These are phyloP conservation scores for Sporopachydermia quercuum DNA, from an alignment of 805 yeast genomes.

Conservation along the genomic window DNA sequence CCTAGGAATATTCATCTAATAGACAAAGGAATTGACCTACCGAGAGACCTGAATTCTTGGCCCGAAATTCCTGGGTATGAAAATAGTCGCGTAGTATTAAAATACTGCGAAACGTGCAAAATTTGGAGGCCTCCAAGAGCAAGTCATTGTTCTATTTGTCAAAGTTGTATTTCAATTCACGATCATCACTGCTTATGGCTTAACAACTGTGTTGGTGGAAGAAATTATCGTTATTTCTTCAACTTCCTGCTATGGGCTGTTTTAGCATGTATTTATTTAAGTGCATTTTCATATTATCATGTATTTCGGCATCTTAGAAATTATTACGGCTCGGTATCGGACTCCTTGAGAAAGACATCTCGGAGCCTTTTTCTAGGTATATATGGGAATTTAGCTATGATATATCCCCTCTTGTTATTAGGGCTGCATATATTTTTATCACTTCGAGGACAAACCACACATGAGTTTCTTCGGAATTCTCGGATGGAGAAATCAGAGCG, in stretches of 20 bases:
- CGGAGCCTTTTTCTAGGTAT: slow-evolving; percentile 38
- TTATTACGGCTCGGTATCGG: slow-evolving; percentile 9
- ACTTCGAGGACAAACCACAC: slow-evolving; percentile 47
- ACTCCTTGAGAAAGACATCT: slow-evolving; percentile 17
- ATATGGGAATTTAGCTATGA: slow-evolving; percentile 27
- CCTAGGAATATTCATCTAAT: slow-evolving; percentile 55
- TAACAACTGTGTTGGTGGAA: slow-evolving; percentile 62
- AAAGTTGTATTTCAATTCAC: slow-evolving; percentile 43
- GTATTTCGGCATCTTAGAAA: slow-evolving; percentile 11
- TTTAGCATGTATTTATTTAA: slow-evolving; percentile 17
- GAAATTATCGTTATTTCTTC: slow-evolving; percentile 37
- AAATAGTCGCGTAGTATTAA: slow-evolving; percentile 26
- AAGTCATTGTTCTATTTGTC: slow-evolving; percentile 61
- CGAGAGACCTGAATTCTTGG: slow-evolving; percentile 26
- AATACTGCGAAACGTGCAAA: slow-evolving; percentile 50
- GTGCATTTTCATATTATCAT: slow-evolving; percentile 20
- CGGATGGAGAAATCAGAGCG: slow-evolving; percentile 3
- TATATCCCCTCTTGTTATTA: slow-evolving; percentile 43
- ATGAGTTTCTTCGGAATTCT: slow-evolving; percentile 41
- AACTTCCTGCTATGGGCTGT: slow-evolving; percentile 28
- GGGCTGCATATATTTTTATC: slow-evolving; percentile 40
- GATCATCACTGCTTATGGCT: slow-evolving; percentile 69
- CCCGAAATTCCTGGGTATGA: slow-evolving; percentile 28
- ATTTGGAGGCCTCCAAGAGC: slow-evolving; percentile 69
- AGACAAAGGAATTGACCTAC: slow-evolving; percentile 24